These are phyloP conservation scores for Cyclospora cayetanensis DNA, from an alignment of 169 alveolate species.

Conservation along the genomic window DNA sequence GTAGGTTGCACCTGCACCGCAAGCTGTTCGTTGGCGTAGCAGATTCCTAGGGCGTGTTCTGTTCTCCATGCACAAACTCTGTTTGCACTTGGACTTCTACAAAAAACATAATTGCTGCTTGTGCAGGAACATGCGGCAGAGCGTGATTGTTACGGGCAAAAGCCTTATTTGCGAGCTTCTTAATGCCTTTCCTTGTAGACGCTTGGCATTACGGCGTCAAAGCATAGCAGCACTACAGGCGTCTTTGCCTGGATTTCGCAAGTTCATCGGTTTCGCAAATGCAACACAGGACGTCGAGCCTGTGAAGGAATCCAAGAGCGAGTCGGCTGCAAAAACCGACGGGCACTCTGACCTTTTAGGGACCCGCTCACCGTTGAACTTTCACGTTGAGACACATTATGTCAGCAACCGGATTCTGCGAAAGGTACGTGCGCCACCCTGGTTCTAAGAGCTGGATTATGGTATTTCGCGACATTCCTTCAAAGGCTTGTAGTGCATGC, in stretches of 20 bases:
- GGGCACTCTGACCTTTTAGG: background rate
- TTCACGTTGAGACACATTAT: conserved; percentile 40
- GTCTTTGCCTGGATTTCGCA: background rate
- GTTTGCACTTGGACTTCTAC: background rate
- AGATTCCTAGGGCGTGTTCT: background rate
- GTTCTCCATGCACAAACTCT: background rate
- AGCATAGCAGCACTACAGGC: conserved; percentile 20
- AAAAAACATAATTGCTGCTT: background rate
- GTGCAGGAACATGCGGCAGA: conserved; percentile 59
- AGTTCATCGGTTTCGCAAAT: background rate
- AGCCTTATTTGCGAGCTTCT: conserved; percentile 61
- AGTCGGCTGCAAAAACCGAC: background rate
- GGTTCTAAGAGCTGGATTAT: background rate
- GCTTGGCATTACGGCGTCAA: conserved; percentile 44
- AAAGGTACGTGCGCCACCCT: conserved; percentile 12
- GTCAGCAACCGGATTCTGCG: conserved; percentile 65
- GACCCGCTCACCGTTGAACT: background rate
- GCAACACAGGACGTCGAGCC: background rate
- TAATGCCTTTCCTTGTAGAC: conserved; percentile 49
- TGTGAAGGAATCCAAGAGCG: background rate
- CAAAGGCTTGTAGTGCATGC: background rate
- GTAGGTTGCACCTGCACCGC: background rate
- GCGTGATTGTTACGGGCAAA: conserved; percentile 64
- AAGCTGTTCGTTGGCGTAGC: background rate
- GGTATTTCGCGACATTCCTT: background rate